Evolutionary conservation across 2,329 filamentous ascomycete genomes (phyloP), one percentile per base, ranked within the genome.

Genomic region (Calonectria leucothoes): DNA sequence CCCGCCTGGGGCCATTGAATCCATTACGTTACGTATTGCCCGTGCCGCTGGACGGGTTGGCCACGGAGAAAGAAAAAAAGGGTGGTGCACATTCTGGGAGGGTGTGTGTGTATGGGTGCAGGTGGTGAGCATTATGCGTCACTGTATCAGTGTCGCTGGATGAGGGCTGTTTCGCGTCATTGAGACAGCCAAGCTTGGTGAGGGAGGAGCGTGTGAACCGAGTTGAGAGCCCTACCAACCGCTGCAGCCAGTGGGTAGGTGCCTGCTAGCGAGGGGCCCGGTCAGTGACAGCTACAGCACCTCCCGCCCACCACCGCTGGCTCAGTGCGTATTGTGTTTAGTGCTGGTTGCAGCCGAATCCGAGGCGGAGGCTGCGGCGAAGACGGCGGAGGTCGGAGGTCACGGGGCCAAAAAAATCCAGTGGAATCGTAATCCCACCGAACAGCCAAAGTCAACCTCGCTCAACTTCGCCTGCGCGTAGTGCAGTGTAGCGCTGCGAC

Each of bases 1-100:
- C 69, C 69, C 72, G 72, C 66, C 66, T 69, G 55, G 66, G 75
- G 78, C 66, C 55, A 42, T 52, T 59, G 73, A 73, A 76, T 76
- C 76, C 70, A 76, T 82, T 82, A 82, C 80, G 77, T 80, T 82
- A 80, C 71, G 70, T 39, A 70, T 52, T 74, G 31, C 55, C 70
- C 33, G 39, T 59, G 70, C 49, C 52, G 42, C 65, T 72, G 35
- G 57, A 67, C 65, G 57, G 65, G 65, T 37, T 64, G 65, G 55
- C 42, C 51, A 51, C 37, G 67, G 57, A 57, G 31, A 66, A 61
- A 29, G n/a, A n/a, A 42, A 39, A 66, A 72, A 67, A 61, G 68
- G 69, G 48, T 45, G 69, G 69, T 68, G 55, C 33, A 49, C 29
- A 49, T 39, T 49, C 20, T 27, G 49, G 65, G 61, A 69, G 59